Evolutionary conservation across 176 grass and related monocot species (phyloP).

Genomic region (Ensete glaucum): DNA sequence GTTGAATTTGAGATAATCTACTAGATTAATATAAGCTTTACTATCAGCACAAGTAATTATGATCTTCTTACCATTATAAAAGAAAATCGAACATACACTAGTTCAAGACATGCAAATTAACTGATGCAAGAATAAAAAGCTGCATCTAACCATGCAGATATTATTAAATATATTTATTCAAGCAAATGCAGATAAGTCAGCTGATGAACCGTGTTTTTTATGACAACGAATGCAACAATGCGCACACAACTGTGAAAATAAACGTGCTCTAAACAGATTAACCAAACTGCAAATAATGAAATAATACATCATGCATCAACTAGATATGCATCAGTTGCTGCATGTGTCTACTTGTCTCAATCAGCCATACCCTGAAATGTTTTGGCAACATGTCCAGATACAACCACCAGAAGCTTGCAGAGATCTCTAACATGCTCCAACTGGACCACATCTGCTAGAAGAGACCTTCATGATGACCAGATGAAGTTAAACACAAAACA

Average conservation of each 20-base stretch:
- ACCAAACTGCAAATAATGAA: neutral
- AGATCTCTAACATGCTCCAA: conserved; percentile 22
- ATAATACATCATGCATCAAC: neutral
- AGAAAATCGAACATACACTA: neutral
- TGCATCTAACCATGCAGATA: too few relatives aligned
- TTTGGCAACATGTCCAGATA: conserved; percentile 20
- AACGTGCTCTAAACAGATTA: neutral
- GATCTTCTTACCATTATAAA: neutral
- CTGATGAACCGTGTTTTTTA: neutral
- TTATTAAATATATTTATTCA: neutral
- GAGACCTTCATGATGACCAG: conserved; percentile 15
- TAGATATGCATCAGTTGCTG: neutral
- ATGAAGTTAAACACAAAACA: neutral
- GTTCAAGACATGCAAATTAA: neutral
- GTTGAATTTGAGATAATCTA: neutral
- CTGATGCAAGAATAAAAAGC: neutral
- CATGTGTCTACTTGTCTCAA: neutral
- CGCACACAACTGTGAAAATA: neutral
- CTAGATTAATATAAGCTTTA: neutral
- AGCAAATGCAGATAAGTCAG: neutral
- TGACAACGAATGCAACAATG: neutral
- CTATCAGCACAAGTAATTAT: neutral
- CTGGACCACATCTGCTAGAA: conserved; percentile 29
- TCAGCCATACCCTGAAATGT: conserved; percentile 19
- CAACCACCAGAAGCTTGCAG: conserved; percentile 26